Evolutionary conservation across 2,329 filamentous ascomycete genomes (phyloP), one percentile per base, ranked within the genome.

Genomic region (Alternaria solani): DNA sequence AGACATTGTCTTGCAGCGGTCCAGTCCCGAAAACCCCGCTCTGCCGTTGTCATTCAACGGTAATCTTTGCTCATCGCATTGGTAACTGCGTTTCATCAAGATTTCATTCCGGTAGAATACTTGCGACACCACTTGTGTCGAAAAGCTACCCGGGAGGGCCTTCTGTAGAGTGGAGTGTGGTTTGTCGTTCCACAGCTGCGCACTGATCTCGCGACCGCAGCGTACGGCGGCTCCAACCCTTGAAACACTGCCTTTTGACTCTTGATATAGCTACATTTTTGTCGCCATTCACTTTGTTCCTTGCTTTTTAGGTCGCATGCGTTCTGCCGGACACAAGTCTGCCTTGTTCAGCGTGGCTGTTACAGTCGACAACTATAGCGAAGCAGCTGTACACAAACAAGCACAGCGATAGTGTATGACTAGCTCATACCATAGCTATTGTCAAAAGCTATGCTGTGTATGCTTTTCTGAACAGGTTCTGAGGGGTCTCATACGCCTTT

Each of bases 11-110:
- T 26, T 47, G 57, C 41, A 28, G 26, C 26, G 26, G 44, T 46
- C 46, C 39, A 52, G 44, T 39, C 48, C 43, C 42, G 43, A 39
- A 14, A 20, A 39, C 39, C 46, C 54, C 53, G 48, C 57, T 57
- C 20, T 39, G 42, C 51, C 55, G 59, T 43, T 49, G 59, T 60
- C 38, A 32, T 44, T 41, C 25, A 20, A 36, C 59, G 28, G 38
- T 59, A 23, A 26, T 49, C 36, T 18, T 43, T 34, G n/a, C 55
- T 54, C 30, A 25, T 57, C 14, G 18, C 36, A 18, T 61, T 34
- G 32, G 26, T 26, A 20, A 38, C 28, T 44, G 38, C 23, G 28
- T 38, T 38, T 59, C 20, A 32, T 47, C 52, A 36, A 44, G 16
- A 42, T 26, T 16, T 26, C 26, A 32, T 44, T 34, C 39, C 23